Conservation (phyloP, 2,329 filamentous ascomycete species). For the Epichloe sp. region DNA sequence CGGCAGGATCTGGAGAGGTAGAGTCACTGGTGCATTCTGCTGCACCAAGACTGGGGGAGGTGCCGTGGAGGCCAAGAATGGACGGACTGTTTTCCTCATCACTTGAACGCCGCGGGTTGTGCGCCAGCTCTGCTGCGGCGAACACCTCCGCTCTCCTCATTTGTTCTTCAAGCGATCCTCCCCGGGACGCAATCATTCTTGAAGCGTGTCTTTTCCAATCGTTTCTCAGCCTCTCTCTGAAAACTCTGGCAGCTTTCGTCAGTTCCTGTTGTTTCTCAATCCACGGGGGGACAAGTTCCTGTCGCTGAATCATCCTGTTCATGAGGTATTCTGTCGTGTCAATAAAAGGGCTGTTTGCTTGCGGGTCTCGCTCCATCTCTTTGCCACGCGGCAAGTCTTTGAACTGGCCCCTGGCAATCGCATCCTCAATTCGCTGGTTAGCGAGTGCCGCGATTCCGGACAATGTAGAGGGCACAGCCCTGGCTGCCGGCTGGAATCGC, state of each 20-base stretch:
- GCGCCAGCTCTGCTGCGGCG: slow-evolving; percentile 56
- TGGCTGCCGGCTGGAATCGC: slow-evolving; percentile 60
- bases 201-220: slow-evolving; percentile 82
- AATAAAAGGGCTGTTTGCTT: slow-evolving; percentile 75
- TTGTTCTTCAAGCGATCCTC: slow-evolving; percentile 63
- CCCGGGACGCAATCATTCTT: slow-evolving; percentile 61
- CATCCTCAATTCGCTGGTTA: slow-evolving; percentile 86
- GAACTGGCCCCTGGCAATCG: slow-evolving; percentile 85
- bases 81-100: neutral
- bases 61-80: neutral
- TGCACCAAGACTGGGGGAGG: neutral
- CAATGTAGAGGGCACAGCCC: slow-evolving; percentile 62
- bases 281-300: slow-evolving; percentile 97
- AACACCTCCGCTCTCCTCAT: slow-evolving; percentile 58
- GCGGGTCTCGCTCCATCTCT: slow-evolving; percentile 66
- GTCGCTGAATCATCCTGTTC: slow-evolving; percentile 96
- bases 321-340: slow-evolving; percentile 96
- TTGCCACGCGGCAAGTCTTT: slow-evolving; percentile 68
- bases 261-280: slow-evolving; percentile 97
- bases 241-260: slow-evolving; percentile 51
- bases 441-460: slow-evolving; percentile 71
- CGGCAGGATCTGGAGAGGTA: neutral
- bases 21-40: neutral
- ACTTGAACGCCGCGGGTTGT: slow-evolving; percentile 39
- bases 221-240: slow-evolving; percentile 59